Percentiles rank a stretch among this genome's conserved stretches.
phyloP scores from a whole-genome alignment of 2,329 filamentous ascomycete genomes.

The Botrytis deweyae region DNA sequence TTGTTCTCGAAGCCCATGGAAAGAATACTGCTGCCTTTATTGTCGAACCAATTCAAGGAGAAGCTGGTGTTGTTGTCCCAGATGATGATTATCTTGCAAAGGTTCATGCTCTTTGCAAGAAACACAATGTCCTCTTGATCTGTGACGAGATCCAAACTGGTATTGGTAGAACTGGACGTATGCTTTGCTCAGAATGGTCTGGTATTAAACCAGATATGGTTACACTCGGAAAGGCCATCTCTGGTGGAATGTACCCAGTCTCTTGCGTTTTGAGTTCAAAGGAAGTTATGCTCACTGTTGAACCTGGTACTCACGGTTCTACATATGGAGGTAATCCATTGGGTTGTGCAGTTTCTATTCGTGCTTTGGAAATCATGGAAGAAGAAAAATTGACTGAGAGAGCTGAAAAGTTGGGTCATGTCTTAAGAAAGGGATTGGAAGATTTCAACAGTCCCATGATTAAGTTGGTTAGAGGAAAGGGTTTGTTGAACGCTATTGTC shows the following conservation, averaged over 20 bases:
- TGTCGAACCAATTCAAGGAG: slow-evolving; percentile 94
- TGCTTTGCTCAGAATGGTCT: slow-evolving; percentile 93
- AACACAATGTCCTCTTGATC: slow-evolving; percentile 94
- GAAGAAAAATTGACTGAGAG: slow-evolving; percentile 86
- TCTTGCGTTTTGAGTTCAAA: slow-evolving; percentile 84
- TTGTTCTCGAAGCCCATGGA: slow-evolving; percentile 76
- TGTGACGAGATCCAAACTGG: slow-evolving; percentile 99
- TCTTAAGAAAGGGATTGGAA: slow-evolving; percentile 77
- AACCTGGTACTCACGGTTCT: slow-evolving; percentile 94
- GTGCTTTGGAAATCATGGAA: slow-evolving; percentile 87
- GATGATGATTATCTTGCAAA: slow-evolving; percentile 82
- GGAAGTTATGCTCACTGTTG: slow-evolving; percentile 92
- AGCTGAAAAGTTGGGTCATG: slow-evolving; percentile 74
- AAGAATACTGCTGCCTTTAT: slow-evolving; percentile 88
- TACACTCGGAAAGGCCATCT: slow-evolving; percentile 94
- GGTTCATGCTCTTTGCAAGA: slow-evolving; percentile 82
- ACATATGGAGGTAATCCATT: slow-evolving; percentile 98
- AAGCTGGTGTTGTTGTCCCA: slow-evolving; percentile 94
- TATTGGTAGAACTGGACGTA: slow-evolving; percentile 89
- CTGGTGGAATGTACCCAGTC: slow-evolving; percentile 98
- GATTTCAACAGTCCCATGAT: slow-evolving; percentile 80
- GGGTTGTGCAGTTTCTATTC: slow-evolving; percentile 92
- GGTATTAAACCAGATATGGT: slow-evolving; percentile 94
- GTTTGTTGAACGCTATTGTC: slow-evolving; percentile 90
- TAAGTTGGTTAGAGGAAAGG: slow-evolving; percentile 82